phyloP scores from a whole-genome alignment of 257 asterid genomes.

The Solanum chilense region DNA sequence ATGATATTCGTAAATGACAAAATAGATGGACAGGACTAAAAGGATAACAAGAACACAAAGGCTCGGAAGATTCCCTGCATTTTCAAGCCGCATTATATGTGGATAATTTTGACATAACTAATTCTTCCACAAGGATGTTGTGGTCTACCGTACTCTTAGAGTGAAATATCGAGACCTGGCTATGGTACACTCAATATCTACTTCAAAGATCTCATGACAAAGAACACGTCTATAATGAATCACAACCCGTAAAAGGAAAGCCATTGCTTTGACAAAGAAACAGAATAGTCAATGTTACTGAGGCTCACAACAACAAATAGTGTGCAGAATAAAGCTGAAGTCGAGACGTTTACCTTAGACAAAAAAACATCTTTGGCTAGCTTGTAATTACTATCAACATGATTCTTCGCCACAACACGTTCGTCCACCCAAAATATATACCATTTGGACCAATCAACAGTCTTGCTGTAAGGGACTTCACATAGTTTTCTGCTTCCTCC shows the following conservation, averaged over 20 bases:
- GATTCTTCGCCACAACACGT: constrained; percentile 84
- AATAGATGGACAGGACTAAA: too few relatives aligned
- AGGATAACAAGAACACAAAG: neutral
- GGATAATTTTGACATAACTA: neutral
- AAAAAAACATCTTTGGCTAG: constrained; percentile 61
- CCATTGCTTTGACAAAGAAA: neutral
- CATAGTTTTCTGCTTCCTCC: constrained; percentile 59
- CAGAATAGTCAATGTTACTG: neutral
- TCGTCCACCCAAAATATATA: constrained; percentile 83
- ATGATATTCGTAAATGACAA: neutral
- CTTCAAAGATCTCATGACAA: neutral
- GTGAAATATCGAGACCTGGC: neutral
- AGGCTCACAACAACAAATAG: neutral
- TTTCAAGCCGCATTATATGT: neutral
- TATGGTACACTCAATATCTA: neutral
- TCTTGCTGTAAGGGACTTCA: constrained; percentile 76
- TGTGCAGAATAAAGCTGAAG: neutral
- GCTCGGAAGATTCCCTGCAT: neutral
- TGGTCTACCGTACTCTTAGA: neutral
- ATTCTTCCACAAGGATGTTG: neutral
- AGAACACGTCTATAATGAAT: neutral
- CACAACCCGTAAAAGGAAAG: neutral
- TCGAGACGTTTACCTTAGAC: constrained; percentile 54
- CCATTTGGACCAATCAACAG: constrained; percentile 95
- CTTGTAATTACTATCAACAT: constrained; percentile 85